Base-by-base conservation (phyloP, 495 filamentous ascomycete species). In the Paragyromitra xinjiangensis region DNA sequence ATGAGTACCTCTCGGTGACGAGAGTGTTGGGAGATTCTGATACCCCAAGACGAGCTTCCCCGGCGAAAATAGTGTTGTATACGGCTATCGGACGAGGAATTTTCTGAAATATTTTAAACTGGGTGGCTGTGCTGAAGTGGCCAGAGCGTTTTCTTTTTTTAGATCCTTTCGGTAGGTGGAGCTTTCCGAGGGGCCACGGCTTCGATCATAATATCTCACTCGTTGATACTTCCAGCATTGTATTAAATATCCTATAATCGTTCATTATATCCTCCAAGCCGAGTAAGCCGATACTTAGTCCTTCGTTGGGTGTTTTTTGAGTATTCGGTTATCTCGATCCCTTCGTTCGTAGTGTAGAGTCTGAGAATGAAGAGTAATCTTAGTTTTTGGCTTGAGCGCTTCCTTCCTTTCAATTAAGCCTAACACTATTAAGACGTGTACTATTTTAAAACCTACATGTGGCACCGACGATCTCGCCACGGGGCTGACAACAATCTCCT, bases 171-270 rank as follows among this genome's bases (percentile, higher is more conserved):
- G 29, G 29, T 3, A 34, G 29, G 29, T 34, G 29, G 29, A 34
- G 29, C 3, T 34, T 34, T 34, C 29, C 3, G 29, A 34, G 29
- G 29, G 4, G 29, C 29, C 29, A 4, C 19, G 8, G 14, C 16
- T 61, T 8, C 39, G 29, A n/a, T 61, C 58, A 61, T 61, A 5
- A 16, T 19, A 61, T 61, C 58, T 61, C 58, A 61, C 58, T 39
- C 58, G 29, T 6, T 2, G 14, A 39, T 3, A 39, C 53, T 9
- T 12, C 8, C 3, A 4, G 51, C 22, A 9, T 3, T 3, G 9
- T 9, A 26, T 29, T 8, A 12, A 12, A 56, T 56, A 9, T 14
- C 6, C 29, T 34, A 14, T 8, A 22, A 26, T 56, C 53, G 19
- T 56, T 12, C 22, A 34, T 3, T 26, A 9, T 12, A 26, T 29